Evolutionary conservation across 805 yeast species (phyloP).

Genomic region (Brettanomyces naardenensis): DNA sequence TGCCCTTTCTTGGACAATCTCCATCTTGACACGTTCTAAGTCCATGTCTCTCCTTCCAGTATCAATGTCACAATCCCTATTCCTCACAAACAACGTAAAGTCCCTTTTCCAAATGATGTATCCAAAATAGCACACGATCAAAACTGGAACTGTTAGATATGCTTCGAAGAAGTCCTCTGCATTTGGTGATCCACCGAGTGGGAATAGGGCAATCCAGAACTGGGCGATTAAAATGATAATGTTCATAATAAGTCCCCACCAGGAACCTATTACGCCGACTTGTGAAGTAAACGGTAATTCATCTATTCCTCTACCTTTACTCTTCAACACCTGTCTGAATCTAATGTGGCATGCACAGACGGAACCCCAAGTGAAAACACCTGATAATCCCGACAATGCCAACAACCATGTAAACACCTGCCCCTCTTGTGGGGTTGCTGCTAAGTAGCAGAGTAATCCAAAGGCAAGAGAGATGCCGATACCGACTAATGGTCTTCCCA

Average conservation of each 20-base stretch:
- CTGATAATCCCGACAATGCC: conserved; percentile 68
- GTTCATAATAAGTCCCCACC: conserved; percentile 49
- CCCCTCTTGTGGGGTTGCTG: conserved; percentile 47
- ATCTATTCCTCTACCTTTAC: conserved; percentile 55
- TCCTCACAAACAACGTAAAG: conserved; percentile 36
- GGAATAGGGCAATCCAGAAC: conserved; percentile 76
- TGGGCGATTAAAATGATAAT: conserved; percentile 58
- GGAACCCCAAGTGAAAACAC: conserved; percentile 71
- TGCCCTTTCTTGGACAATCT: conserved; percentile 47
- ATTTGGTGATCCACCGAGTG: conserved; percentile 43
- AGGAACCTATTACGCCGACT: conserved; percentile 59
- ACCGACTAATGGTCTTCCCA: conserved; percentile 74
- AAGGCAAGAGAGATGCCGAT: conserved; percentile 42
- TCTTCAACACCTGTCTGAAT: conserved; percentile 56
- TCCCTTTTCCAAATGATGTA: conserved; percentile 31
- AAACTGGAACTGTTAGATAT: conserved; percentile 56
- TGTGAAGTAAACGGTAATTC: conserved; percentile 63
- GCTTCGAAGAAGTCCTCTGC: conserved; percentile 53
- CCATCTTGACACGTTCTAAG: conserved; percentile 43
- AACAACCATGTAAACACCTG: conserved; percentile 64
- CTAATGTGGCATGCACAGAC: conserved; percentile 60
- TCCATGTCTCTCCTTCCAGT: conserved; percentile 56
- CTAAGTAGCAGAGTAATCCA: conserved; percentile 52
- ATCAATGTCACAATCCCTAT: conserved; percentile 47
- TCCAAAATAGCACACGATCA: conserved; percentile 37